Evolutionary conservation across 257 asterid genomes (phyloP), one percentile per base, ranked within the genome.

Genomic region (Scutellaria baicalensis): DNA sequence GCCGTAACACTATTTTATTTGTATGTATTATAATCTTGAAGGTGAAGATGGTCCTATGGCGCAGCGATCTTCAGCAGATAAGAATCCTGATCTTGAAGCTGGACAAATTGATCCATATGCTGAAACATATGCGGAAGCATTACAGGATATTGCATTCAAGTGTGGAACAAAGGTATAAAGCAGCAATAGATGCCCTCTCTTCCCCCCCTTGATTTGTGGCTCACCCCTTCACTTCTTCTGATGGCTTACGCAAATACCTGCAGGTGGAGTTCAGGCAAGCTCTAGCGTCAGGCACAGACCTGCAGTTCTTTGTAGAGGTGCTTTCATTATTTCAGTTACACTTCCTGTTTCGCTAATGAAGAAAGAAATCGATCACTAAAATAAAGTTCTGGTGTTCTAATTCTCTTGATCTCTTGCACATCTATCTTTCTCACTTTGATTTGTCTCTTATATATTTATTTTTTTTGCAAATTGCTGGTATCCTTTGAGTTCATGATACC

Each of bases 91-190:
- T 70, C 77, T 86, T 72, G 95, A 91, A 86, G 83, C 91, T 77
- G 99, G 96, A 45, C 91, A 86, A 75, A 75, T 81, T 55, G 97
- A 86, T 72, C 86, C 89, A 63, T 82, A 67, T 71, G 63, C 83
- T 18, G 97, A 91, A 69, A 79, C 96, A 9, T 80, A 81, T 56
- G 77, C 76, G 66, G 95, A 78, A 71, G 97, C 82, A 47, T 82
- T 94, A 45, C 93, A 84, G 62, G 95, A 94, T 60, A 94, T 94
- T 68, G 99, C 97, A 59, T 70, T 76, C 8, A 88, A 84, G 82
- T 94, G 98, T 80, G 94, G 97, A 78, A 68, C 96, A 35, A 91
- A 89, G 97, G 98, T 93, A 81, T 73, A 71, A 36, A 66, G 52
- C 27, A 71, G 39, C 48, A 55, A 47, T 80, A 45, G 45, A 38